Conservation (phyloP, 139 green algal genomes). For the Desmodesmus armatus region DNA sequence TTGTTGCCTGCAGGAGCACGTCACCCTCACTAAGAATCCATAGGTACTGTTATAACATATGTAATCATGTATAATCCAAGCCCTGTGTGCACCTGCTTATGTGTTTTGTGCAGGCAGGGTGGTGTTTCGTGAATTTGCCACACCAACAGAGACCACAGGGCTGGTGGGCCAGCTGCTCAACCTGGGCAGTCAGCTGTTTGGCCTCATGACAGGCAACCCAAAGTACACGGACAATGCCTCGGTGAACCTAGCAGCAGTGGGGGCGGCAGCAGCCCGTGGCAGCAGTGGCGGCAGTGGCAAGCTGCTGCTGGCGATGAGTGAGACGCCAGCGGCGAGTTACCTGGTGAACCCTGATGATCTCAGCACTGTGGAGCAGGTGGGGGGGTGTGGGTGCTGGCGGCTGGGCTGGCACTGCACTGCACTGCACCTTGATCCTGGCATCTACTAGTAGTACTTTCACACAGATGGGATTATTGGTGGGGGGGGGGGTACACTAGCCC, state of each 20-base stretch:
- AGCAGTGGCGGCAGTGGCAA: no score
- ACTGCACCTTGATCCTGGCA: background rate
- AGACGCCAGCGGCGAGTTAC: conserved; percentile 69
- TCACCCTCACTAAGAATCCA: no score
- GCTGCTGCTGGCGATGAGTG: conserved; percentile 44
- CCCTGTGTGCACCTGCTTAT: no score
- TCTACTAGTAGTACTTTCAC: background rate
- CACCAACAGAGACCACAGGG: background rate
- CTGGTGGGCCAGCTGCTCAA: background rate
- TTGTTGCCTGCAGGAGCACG: no score
- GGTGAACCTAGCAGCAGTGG: conserved; percentile 70
- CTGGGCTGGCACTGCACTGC: background rate
- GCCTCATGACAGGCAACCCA: background rate
- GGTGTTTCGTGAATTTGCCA: background rate
- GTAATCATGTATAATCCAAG: no score
- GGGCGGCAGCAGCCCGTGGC: background rate
- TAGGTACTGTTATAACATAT: no score
- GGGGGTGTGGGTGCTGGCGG: background rate
- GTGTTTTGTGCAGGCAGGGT: conserved; percentile 5
- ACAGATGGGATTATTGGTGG: no score
- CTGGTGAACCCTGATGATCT: conserved; percentile 62
- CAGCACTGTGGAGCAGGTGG: conserved; percentile 62
- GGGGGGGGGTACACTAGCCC: no score
- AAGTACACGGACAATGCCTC: conserved; percentile 82
- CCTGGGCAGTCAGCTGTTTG: conserved; percentile 16